Percentiles rank a stretch among this genome's conserved stretches.
These are phyloP conservation scores for Populus hybrid DNA, from an alignment of 441 rosid species.

Conservation along the genomic window DNA sequence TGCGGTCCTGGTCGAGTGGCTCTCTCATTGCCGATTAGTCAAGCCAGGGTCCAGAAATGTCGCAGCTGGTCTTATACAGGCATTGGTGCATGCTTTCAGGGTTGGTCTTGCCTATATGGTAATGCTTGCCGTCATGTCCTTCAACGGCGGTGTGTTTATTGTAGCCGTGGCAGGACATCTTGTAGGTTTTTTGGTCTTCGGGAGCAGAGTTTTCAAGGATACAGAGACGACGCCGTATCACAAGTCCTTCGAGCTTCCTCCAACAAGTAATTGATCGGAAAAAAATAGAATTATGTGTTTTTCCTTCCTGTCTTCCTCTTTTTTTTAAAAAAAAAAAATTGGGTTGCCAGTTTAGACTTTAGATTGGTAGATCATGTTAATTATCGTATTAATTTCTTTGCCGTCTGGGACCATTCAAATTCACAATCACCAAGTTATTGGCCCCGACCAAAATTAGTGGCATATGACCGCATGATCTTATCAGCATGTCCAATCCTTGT, in stretches of 20 bases:
- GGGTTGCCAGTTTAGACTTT: not conserved
- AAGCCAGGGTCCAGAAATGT: slow-evolving; percentile 17
- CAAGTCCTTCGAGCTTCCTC: slow-evolving; percentile 20
- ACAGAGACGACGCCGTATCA: not conserved
- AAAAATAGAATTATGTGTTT: too few species aligned
- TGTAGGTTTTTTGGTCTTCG: slow-evolving; percentile 46
- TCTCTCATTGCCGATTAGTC: slow-evolving; percentile 30
- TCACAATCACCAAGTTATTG: not conserved
- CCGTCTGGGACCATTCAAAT: not conserved
- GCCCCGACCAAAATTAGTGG: not conserved
- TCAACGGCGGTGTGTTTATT: slow-evolving; percentile 50
- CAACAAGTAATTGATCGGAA: slow-evolving; percentile 16
- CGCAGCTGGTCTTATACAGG: slow-evolving; percentile 30
- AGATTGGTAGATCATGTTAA: not conserved
- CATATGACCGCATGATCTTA: not conserved
- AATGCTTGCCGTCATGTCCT: slow-evolving; percentile 64
- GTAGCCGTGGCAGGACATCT: slow-evolving; percentile 45
- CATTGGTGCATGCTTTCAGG: slow-evolving; percentile 33
- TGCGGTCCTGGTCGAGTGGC: slow-evolving; percentile 42
- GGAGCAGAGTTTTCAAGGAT: slow-evolving; percentile 38
- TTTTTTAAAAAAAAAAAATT: not conserved
- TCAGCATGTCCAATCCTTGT: not conserved
- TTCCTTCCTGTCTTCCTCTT: too few species aligned
- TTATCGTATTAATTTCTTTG: not conserved
- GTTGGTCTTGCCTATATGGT: slow-evolving; percentile 40